Base-by-base conservation (phyloP, 306 rosid species). In the Pterocarpus macrocarpus region DNA sequence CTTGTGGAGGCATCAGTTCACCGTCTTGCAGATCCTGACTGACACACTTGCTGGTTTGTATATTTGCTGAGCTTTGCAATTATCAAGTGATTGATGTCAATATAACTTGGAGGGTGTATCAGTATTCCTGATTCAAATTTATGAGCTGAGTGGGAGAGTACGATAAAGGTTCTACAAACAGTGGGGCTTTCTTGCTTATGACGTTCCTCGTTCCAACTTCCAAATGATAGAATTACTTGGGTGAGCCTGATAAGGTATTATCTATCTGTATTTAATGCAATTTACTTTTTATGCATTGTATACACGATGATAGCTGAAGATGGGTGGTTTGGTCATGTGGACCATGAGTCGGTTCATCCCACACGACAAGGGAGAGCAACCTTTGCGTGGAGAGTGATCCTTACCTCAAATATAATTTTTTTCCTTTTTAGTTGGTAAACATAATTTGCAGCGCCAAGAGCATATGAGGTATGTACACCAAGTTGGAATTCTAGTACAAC, bases 1-100 rank as follows among this genome's bases (percentile, higher is more conserved):
- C 85, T 63, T 92, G 97, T 38, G 97, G 97, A 73, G 97, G 94
- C 81, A 72, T 90, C 85, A 90, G 92, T 1, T 83, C 90, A 64
- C 90, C 91, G 15, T 85, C 90, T 38, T 90, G 97, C 89, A 84
- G 92, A 81, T 90, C 94, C 58, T 88, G 85, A 89, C 43, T 55
- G 52, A 53, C 33, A 32, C 33, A 6, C 50, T 8, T 64, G 66
- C 69, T 35, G 63, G 41, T 63, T 30, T 38, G n/a, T 32, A 61
- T 77, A 76, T 71, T 80, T 61, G 59, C 76, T 11, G 47, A 64
- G 76, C 83, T 62, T 45, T 75, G 86, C 80, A 81, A 79, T 55
- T 71, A 9, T 58, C 65, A 33, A n/a, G 68, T 38, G 35, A 30
- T 64, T 50, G 22, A 14, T 22, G 69, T 38, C 41, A 38, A 38